Evolutionary conservation across 805 yeast species (phyloP), one percentile per base, ranked within the genome.

Genomic region (Metschnikowia picachoensis): DNA sequence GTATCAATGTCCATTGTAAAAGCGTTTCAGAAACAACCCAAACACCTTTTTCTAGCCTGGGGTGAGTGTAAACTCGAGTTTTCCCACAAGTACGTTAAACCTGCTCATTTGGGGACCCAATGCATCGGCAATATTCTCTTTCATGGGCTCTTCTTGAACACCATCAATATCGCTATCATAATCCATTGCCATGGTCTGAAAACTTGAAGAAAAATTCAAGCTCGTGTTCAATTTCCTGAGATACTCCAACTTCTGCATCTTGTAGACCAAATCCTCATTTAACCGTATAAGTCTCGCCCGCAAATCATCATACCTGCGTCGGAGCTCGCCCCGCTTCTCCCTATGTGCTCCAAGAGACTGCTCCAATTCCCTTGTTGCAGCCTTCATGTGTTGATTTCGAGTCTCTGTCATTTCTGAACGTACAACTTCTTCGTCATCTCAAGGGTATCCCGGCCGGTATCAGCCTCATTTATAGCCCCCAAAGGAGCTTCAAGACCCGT

Each of bases 211-310:
- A 20, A 38, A 37, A 9, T 25, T 34, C 35, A 58, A 15, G 29
- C 56, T 49, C n/a, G 25, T 25, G 15, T 36, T 44, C 37, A 63
- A 44, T 9, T 30, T 27, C 25, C 46, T 35, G 30, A 71, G 48
- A 39, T 68, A 71, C 35, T 51, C 55, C 28, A 61, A 44, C 51
- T 71, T 71, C 28, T 63, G 60, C 33, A 48, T 46, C 42, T 66
- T 60, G 48, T 67, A 67, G n/a, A 41, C 43, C 17, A 67, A 35
- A 9, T 52, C 46, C 11, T 52, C 42, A 41, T 62, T 53, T 16
- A 62, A 25, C 2, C 46, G 41, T n/a, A 45, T 16, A 30, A 48
- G 42, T 30, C 27, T 43, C 5, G 15, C n/a, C n/a, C 57, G 39
- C 10, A 53, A 35, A n/a, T 34, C 35, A 11, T 45, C 47, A 32